Evolutionary conservation across 73 alveolate genomes (phyloP), one percentile per base, ranked within the genome.

Genomic region (Blepharisma stoltei): DNA sequence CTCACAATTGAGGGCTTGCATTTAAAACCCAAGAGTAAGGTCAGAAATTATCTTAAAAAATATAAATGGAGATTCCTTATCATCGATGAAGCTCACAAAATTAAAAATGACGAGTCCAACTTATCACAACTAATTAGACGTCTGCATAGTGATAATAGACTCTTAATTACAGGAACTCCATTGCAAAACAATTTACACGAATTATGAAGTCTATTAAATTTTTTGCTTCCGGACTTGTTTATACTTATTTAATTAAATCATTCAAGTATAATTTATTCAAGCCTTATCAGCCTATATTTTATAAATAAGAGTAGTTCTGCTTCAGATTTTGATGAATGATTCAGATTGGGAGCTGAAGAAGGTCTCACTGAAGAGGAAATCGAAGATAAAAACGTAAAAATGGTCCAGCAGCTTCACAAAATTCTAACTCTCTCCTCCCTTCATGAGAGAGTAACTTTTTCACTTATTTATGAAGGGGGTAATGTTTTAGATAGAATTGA

Each of bases 51-150:
- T 71, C 67, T 96, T 43, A 88, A 84, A 83, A 96, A 69, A 43
- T 44, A 14, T 43, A 38, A 47, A 9, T 69, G 79, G 79, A 92
- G 89, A 84, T 95, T 93, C 84, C 69, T 97, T 48, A 92, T 91
- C 48, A 88, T 92, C 11, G 98, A 91, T 79, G 99, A 97, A 83
- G 99, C 99, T 43, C 99, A 97, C 85, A 95, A 96, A 71, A 93
- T 96, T 47, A 97, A 97, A 87, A 97, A 95, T 82, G 98, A 93
- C 81, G 93, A 89, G 55, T 84, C 97, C 43, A 78, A 83, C 70
- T 83, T 94, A 27, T 84, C 95, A 32, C 79, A 83, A 47, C 60
- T 78, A 83, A 86, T 90, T 7, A 90, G 97, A 79, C 71, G 80
- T 60, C 86, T 96, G 27, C 86, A 91, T 66, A 88, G 98, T 73